These are phyloP conservation scores for Aspergillus sp. DNA, from an alignment of 2,329 filamentous ascomycete genomes.

Conservation along the genomic window DNA sequence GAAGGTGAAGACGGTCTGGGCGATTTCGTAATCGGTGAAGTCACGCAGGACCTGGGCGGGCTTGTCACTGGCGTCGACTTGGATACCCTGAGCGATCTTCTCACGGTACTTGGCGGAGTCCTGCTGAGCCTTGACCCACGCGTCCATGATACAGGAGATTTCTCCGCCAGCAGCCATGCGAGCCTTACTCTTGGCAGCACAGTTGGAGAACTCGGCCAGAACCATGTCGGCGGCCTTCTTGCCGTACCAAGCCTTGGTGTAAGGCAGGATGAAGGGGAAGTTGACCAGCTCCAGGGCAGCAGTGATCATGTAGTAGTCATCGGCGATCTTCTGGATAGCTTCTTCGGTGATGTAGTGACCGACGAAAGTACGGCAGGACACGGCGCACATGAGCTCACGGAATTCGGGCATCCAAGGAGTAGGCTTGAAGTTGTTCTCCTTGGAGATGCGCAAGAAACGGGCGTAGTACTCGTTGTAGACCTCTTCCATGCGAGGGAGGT, in stretches of 20 bases:
- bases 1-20: constrained; percentile 56
- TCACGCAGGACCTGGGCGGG: constrained; percentile 53
- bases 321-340: constrained; percentile 87
- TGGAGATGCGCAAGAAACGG: constrained; percentile 73
- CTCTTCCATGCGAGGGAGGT: constrained; percentile 89
- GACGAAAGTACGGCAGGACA: constrained; percentile 95
- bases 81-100: constrained; percentile 71
- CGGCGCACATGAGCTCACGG: constrained; percentile 90
- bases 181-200: constrained; percentile 88
- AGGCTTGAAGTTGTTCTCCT: constrained; percentile 70
- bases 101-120: constrained; percentile 81
- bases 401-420: constrained; percentile 88
- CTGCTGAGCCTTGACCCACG: constrained; percentile 86
- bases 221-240: constrained; percentile 96
- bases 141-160: constrained; percentile 90
- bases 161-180: constrained; percentile 87
- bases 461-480: constrained; percentile 87
- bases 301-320: constrained; percentile 96
- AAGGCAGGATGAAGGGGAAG: constrained; percentile 94
- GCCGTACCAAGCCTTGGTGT: constrained; percentile 94
- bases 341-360: constrained; percentile 92
- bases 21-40: constrained; percentile 55
- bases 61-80: constrained; percentile 71
- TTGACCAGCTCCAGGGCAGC: constrained; percentile 96
- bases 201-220: constrained; percentile 83